Base-by-base conservation (phyloP, 139 green algal genomes). In the Ostreobium quekettii region DNA sequence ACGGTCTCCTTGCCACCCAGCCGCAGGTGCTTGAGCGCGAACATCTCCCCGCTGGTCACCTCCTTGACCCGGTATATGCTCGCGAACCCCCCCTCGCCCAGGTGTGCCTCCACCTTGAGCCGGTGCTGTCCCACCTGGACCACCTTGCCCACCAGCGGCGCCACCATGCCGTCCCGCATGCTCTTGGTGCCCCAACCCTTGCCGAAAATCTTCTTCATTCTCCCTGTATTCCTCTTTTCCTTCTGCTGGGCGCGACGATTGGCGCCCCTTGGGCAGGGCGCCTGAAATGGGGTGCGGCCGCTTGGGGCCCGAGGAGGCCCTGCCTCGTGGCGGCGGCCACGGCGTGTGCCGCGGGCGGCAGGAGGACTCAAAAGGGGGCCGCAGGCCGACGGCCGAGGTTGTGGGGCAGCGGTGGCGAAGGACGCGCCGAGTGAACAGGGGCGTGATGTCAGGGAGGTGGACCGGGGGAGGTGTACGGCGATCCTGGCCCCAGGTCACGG, bases 11-110 rank as follows among this genome's bases (percentile, higher is more conserved):
- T 38, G 1, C 72, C 82, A 26, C 35, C 63, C 29, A 95, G 57
- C 5, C 80, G 72, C 36, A 91, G 78, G 67, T 95, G 89, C 71
- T 96, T 95, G 0, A 96, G 75, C 0, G 89, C 89, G 56, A 80
- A 91, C 0, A 62, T 42, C 6, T 67, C 28, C 2, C 75, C 65
- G 1, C 60, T 83, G 26, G 42, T 74, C 32, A 67, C 47, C 59
- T 91, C 85, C 7, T 42, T 60, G 5, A 71, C 82, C 8, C 75
- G 71, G 71, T 93, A 94, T 22, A 95, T 87, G 48, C 71, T 82
- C 11, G 73, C 64, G 68, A 87, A 90, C 28, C 79, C 82, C 6
- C 86, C 86, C 47, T 85, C 73, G 0, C 73, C 82, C 2, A 91
- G n/a, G 3, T 77, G 32, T 1, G 48, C 48, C 26, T 86, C 85